A percentile compares a stretch with the other conserved stretches of the same genome.
These are phyloP conservation scores for Penicillium atrosanguineum DNA, from an alignment of 495 filamentous ascomycete species.

Conservation along the genomic window DNA sequence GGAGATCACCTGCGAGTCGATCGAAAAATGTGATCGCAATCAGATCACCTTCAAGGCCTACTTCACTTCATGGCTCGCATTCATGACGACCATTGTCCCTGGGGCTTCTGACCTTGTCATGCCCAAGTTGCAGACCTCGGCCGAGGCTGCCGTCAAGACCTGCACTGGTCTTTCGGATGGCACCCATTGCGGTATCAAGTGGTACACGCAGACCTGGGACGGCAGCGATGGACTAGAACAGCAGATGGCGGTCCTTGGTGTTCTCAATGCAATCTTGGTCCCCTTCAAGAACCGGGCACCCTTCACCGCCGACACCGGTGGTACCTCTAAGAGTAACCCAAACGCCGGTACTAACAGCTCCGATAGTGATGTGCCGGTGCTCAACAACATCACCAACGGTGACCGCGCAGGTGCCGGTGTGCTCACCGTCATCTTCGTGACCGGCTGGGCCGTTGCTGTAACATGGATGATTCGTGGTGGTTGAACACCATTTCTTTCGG, in stretches of 20 bases:
- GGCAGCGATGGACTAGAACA: slow-evolving; percentile 51
- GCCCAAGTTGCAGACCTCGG: slow-evolving; percentile 54
- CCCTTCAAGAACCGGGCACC: slow-evolving; percentile 45
- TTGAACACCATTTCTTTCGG: slow-evolving; percentile 9
- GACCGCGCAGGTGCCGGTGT: slow-evolving; percentile 66
- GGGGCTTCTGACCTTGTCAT: slow-evolving; percentile 54
- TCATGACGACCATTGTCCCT: slow-evolving; percentile 64
- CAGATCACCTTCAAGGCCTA: slow-evolving; percentile 75
- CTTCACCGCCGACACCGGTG: slow-evolving; percentile 56
- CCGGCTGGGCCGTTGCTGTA: slow-evolving; percentile 49
- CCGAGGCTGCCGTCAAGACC: slow-evolving; percentile 57
- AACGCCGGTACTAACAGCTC: slow-evolving; percentile 48
- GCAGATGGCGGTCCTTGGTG: slow-evolving; percentile 59
- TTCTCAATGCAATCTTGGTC: slow-evolving; percentile 54
- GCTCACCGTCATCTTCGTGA: slow-evolving; percentile 56
- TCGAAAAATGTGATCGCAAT: slow-evolving; percentile 65
- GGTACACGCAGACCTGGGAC: slow-evolving; percentile 48
- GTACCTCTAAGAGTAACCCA: slow-evolving; percentile 63
- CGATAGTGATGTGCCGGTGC: slow-evolving; percentile 18
- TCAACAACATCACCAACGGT: slow-evolving; percentile 47
- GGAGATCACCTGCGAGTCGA: slow-evolving; percentile 69
- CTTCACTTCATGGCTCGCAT: slow-evolving; percentile 67
- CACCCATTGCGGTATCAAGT: slow-evolving; percentile 48
- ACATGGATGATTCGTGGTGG: slow-evolving; percentile 43
- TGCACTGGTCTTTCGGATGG: slow-evolving; percentile 56